Percentiles rank a stretch among this genome's conserved stretches.
Conservation (phyloP, 805 yeast species). For the Sugiyamaella mastotermitis region DNA sequence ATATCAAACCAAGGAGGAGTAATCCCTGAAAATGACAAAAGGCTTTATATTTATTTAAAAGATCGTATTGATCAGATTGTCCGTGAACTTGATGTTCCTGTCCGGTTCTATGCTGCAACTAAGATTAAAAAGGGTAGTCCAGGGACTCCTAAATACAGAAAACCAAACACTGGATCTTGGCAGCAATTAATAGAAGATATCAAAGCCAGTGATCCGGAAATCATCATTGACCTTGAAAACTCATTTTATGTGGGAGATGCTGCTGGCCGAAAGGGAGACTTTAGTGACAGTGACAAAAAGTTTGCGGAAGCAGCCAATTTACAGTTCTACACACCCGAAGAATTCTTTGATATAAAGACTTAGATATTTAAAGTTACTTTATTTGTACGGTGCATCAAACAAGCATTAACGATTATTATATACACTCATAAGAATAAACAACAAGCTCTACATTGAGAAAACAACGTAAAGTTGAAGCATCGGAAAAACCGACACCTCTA, state of each 20-base stretch:
- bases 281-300: conserved; percentile 67
- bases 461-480: too few relatives aligned
- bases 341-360: conserved; percentile 39
- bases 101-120: conserved; percentile 60
- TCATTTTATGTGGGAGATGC: conserved; percentile 92
- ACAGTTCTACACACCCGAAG: conserved; percentile 66
- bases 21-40: conserved; percentile 32
- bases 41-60: conserved; percentile 32
- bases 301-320: conserved; percentile 61
- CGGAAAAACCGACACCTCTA: too few relatives aligned
- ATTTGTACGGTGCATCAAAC: too few relatives aligned
- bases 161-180: conserved; percentile 82
- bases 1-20: conserved; percentile 85
- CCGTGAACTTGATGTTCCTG: conserved; percentile 25
- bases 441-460: too few relatives aligned
- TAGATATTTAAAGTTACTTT: too few relatives aligned
- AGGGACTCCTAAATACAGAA: conserved; percentile 38
- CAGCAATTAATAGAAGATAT: conserved; percentile 41
- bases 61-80: conserved; percentile 25
- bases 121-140: conserved; percentile 37
- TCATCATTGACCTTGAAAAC: conserved; percentile 34
- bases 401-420: too few relatives aligned
- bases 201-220: conserved; percentile 14
- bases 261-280: conserved; percentile 76
- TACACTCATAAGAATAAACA: too few relatives aligned